Evolutionary conservation across 1,284 basidiomycete species (phyloP).

Genomic region (Mycosarcoma mackinlayi): DNA sequence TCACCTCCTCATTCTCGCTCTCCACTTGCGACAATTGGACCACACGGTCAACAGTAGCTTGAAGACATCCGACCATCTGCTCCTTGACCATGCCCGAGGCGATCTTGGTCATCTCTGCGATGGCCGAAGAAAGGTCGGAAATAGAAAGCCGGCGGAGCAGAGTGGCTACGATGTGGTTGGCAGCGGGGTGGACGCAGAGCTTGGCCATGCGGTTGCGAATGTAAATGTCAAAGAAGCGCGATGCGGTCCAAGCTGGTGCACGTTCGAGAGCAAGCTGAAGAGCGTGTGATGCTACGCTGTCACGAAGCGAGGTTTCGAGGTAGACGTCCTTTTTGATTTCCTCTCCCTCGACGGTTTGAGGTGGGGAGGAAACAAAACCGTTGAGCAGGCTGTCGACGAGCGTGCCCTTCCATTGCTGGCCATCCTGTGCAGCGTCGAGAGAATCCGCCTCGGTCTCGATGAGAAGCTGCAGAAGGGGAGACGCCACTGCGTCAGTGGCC

Average conservation of each 20-base stretch:
- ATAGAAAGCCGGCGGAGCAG: conserved; percentile 32
- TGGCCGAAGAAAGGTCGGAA: not conserved
- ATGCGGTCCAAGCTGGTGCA: conserved; percentile 18
- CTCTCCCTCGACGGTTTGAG: not conserved
- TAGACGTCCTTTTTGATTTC: conserved; percentile 42
- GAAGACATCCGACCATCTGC: conserved; percentile 34
- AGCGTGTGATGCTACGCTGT: conserved; percentile 62
- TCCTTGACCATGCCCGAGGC: conserved; percentile 42
- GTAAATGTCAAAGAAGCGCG: conserved; percentile 57
- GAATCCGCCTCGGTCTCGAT: conserved; percentile 41
- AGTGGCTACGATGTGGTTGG: conserved; percentile 61
- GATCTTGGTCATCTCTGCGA: conserved; percentile 31
- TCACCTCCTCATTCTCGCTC: conserved; percentile 1
- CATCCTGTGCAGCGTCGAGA: conserved; percentile 28
- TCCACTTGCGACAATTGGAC: conserved; percentile 8
- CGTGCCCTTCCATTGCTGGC: conserved; percentile 21
- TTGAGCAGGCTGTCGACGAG: conserved; percentile 53
- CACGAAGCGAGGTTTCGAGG: conserved; percentile 62
- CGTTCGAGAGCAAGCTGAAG: conserved; percentile 47
- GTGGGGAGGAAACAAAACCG: conserved; percentile 31
- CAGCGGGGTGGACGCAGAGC: conserved; percentile 62
- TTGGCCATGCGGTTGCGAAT: conserved; percentile 52
- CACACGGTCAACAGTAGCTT: conserved; percentile 31
- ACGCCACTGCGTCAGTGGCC: conserved; percentile 50
- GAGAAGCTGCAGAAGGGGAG: conserved; percentile 57